Percentiles rank a stretch among this genome's conserved stretches.
These are phyloP conservation scores for Tuber microsphaerosporum DNA, from an alignment of 495 filamentous ascomycete genomes.

Conservation along the genomic window DNA sequence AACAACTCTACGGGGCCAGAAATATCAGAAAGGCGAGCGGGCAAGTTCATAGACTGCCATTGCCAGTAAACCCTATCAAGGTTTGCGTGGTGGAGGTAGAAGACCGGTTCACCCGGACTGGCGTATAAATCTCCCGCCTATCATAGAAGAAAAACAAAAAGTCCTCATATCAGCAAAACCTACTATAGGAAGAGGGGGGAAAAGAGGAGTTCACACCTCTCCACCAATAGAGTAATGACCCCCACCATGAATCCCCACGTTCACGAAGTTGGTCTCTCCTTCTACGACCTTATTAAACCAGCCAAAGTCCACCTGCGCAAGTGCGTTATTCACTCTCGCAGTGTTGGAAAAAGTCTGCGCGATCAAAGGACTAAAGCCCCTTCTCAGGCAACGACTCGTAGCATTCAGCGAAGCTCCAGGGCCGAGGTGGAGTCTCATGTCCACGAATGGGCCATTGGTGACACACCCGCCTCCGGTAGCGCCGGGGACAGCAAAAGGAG, in stretches of 20 bases:
- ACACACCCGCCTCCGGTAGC: slow-evolving; percentile 59
- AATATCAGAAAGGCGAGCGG: slow-evolving; percentile 38
- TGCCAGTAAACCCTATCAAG: slow-evolving; percentile 55
- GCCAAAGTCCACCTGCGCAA: slow-evolving; percentile 24
- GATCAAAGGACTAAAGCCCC: slow-evolving; percentile 55
- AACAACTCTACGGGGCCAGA: slow-evolving; percentile 30
- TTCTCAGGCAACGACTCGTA: slow-evolving; percentile 53
- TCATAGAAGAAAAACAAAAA: not conserved
- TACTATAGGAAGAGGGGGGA: not conserved
- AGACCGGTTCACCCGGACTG: slow-evolving; percentile 48
- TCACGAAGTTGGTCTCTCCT: slow-evolving; percentile 48
- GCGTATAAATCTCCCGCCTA: slow-evolving; percentile 40
- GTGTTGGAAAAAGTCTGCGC: slow-evolving; percentile 39
- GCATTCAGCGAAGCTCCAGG: slow-evolving; percentile 29
- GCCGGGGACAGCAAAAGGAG: slow-evolving; percentile 20
- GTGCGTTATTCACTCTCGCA: slow-evolving; percentile 18
- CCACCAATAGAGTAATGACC: slow-evolving; percentile 59
- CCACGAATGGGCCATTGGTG: slow-evolving; percentile 42
- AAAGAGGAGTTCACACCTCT: slow-evolving; percentile 10
- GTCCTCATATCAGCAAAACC: not conserved
- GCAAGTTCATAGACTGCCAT: slow-evolving; percentile 36
- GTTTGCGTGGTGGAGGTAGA: slow-evolving; percentile 56
- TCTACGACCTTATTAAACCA: slow-evolving; percentile 39
- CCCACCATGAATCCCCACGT: slow-evolving; percentile 57
- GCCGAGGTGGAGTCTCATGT: slow-evolving; percentile 42